Conservation (phyloP, 2,329 filamentous ascomycete genomes). For the Knufia petricola region DNA sequence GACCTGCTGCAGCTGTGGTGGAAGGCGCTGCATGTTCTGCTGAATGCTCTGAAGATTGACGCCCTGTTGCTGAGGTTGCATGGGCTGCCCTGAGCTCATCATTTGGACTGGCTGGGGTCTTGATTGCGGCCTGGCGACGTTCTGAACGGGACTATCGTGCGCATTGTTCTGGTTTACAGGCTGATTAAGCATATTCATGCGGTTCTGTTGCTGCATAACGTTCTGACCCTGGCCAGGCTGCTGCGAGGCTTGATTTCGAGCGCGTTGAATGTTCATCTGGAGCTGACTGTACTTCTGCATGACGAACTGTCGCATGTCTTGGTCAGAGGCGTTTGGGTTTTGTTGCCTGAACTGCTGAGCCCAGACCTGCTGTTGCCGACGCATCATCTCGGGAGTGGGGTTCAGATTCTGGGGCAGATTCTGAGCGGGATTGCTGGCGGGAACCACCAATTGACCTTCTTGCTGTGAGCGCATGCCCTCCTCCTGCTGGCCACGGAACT, state of each 20-base stretch:
- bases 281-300: conserved; percentile 36
- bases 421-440: conserved; percentile 42
- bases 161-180: conserved; percentile 28
- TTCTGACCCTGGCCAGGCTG: conserved; percentile 32
- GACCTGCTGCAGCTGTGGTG: conserved; percentile 16
- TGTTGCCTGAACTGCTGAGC: conserved; percentile 31
- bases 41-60: conserved; percentile 17
- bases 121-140: conserved; percentile 14
- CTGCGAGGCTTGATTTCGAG: conserved; percentile 23
- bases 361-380: conserved; percentile 34
- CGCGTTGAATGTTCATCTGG: conserved; percentile 23
- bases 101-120: conserved; percentile 20
- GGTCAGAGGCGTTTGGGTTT: conserved; percentile 32
- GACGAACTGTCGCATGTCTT: conserved; percentile 35
- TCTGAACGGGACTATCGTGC: conserved; percentile 15
- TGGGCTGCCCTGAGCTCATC: conserved; percentile 10
- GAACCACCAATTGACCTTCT: conserved; percentile 54
- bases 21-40: conserved; percentile 17
- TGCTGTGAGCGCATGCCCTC: conserved; percentile 53
- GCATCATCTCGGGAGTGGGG: conserved; percentile 30
- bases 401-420: conserved; percentile 32
- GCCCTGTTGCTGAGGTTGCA: conserved; percentile 15
- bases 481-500: conserved; percentile 51
- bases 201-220: conserved; percentile 31
- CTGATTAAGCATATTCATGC: conserved; percentile 36